These are phyloP conservation scores for Vanrija pseudolonga DNA, from an alignment of 1,284 basidiomycete genomes.

Conservation along the genomic window DNA sequence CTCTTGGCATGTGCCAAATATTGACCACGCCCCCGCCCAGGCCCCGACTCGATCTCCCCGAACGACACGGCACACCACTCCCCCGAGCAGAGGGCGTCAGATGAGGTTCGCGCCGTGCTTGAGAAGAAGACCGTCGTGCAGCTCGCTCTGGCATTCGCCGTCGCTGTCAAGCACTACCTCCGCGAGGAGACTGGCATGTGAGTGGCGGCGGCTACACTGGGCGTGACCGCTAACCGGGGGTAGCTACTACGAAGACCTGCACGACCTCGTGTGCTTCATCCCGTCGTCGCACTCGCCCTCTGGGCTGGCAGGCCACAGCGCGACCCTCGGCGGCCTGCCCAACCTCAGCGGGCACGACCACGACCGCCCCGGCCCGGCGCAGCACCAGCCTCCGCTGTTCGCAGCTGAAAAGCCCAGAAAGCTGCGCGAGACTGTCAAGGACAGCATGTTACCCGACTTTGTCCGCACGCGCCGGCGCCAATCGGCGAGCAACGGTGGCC, in stretches of 20 bases:
- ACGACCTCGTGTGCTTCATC: slow-evolving; percentile 41
- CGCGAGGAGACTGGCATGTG: slow-evolving; percentile 62
- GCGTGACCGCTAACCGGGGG: too few species aligned
- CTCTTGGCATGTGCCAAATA: too few species aligned
- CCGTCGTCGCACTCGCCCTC: slow-evolving; percentile 29
- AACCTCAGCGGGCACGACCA: too few species aligned
- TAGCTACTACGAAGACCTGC: slow-evolving; percentile 46
- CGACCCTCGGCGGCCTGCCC: too few species aligned
- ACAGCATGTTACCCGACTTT: background rate
- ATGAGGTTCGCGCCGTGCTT: slow-evolving; percentile 55
- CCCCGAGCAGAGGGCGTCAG: slow-evolving; percentile 47
- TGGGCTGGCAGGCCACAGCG: too few species aligned
- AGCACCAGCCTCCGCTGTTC: too few species aligned
- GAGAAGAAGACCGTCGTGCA: slow-evolving; percentile 73
- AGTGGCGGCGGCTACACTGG: slow-evolving; percentile 19
- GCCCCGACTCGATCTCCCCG: slow-evolving; percentile 30
- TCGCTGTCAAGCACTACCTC: slow-evolving; percentile 52
- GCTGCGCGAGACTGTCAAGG: slow-evolving; percentile 24
- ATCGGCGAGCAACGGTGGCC: slow-evolving; percentile 49
- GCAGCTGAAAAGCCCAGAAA: background rate
- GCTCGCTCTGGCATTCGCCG: slow-evolving; percentile 59
- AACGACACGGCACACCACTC: slow-evolving; percentile 17
- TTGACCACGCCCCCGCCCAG: slow-evolving; percentile 9
- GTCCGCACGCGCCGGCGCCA: too few species aligned
- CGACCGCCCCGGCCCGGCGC: too few species aligned